phyloP scores from a whole-genome alignment of 2,329 filamentous ascomycete genomes.

The Cladosporium sp. region DNA sequence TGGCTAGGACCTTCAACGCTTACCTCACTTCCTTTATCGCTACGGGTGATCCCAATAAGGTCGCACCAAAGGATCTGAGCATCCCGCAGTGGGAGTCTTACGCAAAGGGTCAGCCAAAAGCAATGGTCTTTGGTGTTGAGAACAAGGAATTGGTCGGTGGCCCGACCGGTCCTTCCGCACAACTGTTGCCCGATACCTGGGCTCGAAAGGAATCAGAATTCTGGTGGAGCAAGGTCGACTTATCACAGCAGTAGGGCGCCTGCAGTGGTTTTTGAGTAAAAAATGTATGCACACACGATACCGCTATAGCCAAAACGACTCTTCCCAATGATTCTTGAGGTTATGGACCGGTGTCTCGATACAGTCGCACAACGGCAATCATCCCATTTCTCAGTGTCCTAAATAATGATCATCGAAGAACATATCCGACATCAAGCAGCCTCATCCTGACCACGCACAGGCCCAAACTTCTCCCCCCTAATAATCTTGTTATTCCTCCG shows the following conservation, averaged over 20 bases:
- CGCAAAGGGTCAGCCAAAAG: constrained; percentile 23
- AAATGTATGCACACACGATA: neutral
- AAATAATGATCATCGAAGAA: too few species aligned
- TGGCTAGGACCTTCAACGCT: constrained; percentile 35
- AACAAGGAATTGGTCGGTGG: constrained; percentile 56
- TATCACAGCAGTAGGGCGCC: constrained; percentile 26
- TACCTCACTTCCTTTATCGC: constrained; percentile 38
- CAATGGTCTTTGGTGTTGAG: constrained; percentile 59
- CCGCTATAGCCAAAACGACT: neutral
- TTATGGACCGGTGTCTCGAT: too few species aligned
- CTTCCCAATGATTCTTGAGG: neutral
- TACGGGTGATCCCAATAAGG: constrained; percentile 35
- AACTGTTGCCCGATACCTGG: constrained; percentile 45
- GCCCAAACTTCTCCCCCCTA: constrained; percentile 3
- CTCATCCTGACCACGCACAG: neutral
- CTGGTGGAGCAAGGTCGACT: constrained; percentile 59
- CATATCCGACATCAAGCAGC: neutral
- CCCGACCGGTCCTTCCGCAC: constrained; percentile 45
- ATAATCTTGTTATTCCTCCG: neutral
- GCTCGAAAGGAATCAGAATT: constrained; percentile 56
- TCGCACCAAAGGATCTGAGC: constrained; percentile 25
- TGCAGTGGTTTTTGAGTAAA: neutral
- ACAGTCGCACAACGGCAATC: too few species aligned
- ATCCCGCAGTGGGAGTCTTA: constrained; percentile 32
- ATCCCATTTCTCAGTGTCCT: too few species aligned